Evolutionary conservation across 208 protist species (phyloP).

Genomic region (Porcisia hertigi): DNA sequence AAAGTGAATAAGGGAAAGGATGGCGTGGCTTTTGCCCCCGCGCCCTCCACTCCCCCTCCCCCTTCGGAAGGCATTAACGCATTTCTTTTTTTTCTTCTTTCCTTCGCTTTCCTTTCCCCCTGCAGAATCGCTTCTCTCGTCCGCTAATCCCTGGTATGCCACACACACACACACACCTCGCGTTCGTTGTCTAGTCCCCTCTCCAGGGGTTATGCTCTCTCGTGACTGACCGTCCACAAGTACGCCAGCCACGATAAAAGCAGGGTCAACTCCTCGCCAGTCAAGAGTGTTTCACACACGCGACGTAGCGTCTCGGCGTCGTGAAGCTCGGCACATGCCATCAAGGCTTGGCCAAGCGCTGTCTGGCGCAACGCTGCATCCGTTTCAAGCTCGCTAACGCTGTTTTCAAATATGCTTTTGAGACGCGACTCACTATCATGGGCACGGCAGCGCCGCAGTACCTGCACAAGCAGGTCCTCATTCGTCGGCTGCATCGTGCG

Average conservation of each 20-base stretch:
- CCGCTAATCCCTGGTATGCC: background rate
- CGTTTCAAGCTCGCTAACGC: constrained; percentile 71
- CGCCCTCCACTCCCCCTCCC: no score
- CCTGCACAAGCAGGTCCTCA: constrained; percentile 69
- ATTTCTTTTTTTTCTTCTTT: background rate
- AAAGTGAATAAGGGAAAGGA: no score
- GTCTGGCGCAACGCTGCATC: constrained; percentile 39
- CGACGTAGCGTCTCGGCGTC: constrained; percentile 29
- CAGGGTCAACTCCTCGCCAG: constrained; percentile 47
- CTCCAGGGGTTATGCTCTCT: background rate
- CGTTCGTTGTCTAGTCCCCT: background rate
- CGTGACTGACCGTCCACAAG: constrained; percentile 27
- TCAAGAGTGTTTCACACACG: constrained; percentile 55
- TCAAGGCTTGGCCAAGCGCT: constrained; percentile 54
- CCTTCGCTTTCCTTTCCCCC: background rate
- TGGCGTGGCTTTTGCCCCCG: no score
- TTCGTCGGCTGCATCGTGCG: constrained; percentile 36
- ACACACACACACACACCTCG: no score
- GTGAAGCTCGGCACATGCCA: constrained; percentile 31
- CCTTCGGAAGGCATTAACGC: no score
- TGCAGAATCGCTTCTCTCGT: background rate
- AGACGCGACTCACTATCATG: constrained; percentile 53
- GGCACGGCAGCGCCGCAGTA: constrained; percentile 56
- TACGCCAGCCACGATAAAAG: constrained; percentile 56
- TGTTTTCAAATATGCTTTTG: constrained; percentile 33